Conservation (phyloP, 306 rosid species). For the Sesbania bispinosa region DNA sequence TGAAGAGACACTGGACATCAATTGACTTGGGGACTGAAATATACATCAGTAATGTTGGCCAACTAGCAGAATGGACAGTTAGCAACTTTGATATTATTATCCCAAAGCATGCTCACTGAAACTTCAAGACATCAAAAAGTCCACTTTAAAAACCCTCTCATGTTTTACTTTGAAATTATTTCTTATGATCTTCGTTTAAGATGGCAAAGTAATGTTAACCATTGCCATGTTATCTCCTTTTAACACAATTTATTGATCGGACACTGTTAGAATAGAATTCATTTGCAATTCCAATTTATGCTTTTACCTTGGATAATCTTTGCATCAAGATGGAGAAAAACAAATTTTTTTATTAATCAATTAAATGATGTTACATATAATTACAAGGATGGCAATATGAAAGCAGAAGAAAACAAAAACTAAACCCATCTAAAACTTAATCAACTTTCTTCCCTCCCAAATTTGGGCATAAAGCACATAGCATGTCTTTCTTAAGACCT, state of each 20-base stretch:
- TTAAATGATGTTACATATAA: constrained; percentile 32
- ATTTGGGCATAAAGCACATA: neutral
- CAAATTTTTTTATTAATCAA: constrained; percentile 34
- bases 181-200: too few species aligned
- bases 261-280: too few species aligned
- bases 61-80: constrained; percentile 38
- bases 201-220: neutral
- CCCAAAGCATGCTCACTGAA: constrained; percentile 14
- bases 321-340: neutral
- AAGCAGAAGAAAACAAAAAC: constrained; percentile 10
- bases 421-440: constrained; percentile 12
- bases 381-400: constrained; percentile 30
- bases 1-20: constrained; percentile 29
- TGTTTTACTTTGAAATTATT: neutral
- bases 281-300: too few species aligned
- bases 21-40: constrained; percentile 37
- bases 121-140: neutral
- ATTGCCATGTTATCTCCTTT: too few species aligned
- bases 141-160: neutral
- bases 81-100: constrained; percentile 23
- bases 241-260: too few species aligned
- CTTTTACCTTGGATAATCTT: too few species aligned
- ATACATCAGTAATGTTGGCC: constrained; percentile 13
- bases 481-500: neutral
- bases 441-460: constrained; percentile 4